Base-by-base conservation (phyloP, 2,329 filamentous ascomycete species). In the Phaeosphaeriaceae sp. region DNA sequence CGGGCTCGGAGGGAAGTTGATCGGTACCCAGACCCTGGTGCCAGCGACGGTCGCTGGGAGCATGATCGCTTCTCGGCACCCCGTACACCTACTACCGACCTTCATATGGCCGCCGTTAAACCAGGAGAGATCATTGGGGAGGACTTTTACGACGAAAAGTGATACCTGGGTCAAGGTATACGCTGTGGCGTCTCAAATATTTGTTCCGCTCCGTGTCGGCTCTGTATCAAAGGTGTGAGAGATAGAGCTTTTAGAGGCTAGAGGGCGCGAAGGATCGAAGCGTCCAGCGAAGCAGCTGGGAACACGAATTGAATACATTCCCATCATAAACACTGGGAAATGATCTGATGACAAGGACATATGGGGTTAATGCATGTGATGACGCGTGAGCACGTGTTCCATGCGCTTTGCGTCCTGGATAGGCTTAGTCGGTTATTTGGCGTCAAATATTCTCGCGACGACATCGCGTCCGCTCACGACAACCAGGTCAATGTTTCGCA, bases 1-100 rank as follows among this genome's bases (percentile, higher is more conserved):
- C 47, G 58, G 6, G 19, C 24, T 26, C 46, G 58, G 1, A 24
- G 21, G n/a, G 48, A 55, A 7, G 43, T 19, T 17, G 42, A 47
- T 40, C 24, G 42, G 22, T 30, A 19, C 40, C n/a, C 44, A 43
- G 40, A 43, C 22, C 4, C 11, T 49, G 13, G 47, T 23, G 35
- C 17, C 13, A n/a, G 9, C 17, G 40, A 43, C 15, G 40, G 10
- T n/a, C 17, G 40, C 17, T 43, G 17, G 40, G 21, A 43, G 17
- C 21, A 43, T 43, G 40, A 43, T 43, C 21, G 40, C 26, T 40
- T n/a, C 35, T 40, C 35, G n/a, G 35, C 4, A 11, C 30, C 30
- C 13, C 30, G 30, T 35, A 35, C 30, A 6, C 30, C 35, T 8
- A 8, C 8, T n/a, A n/a, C 17, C 4, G 43, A 46, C 43, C 19